Conservation (phyloP, 371 early-diverging fungal species). For the Mucor irregularis region DNA sequence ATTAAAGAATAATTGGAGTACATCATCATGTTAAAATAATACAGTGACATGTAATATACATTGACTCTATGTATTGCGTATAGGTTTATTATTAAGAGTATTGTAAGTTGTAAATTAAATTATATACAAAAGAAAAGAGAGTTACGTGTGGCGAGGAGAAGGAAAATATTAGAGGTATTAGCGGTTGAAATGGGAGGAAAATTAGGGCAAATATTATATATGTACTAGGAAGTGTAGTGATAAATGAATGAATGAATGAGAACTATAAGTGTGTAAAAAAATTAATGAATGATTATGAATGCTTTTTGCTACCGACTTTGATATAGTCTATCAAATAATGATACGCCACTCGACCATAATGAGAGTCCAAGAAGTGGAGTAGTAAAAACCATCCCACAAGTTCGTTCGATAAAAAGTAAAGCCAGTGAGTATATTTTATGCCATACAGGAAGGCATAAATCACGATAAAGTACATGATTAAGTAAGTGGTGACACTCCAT, state of each 20-base stretch:
- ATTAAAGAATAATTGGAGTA: too few relatives aligned
- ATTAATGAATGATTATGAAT: conserved; percentile 42
- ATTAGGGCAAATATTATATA: too few relatives aligned
- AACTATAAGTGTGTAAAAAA: not conserved
- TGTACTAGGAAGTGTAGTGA: not conserved
- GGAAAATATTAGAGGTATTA: too few relatives aligned
- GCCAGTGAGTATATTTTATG: conserved; percentile 50
- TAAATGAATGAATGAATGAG: not conserved
- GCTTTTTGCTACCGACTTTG: conserved; percentile 38
- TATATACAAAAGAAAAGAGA: too few relatives aligned
- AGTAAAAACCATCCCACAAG: conserved; percentile 45
- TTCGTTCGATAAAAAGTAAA: conserved; percentile 47
- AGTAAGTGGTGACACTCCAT: conserved; percentile 33
- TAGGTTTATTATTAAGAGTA: too few relatives aligned
- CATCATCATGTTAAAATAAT: too few relatives aligned
- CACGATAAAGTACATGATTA: conserved; percentile 33
- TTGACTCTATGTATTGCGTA: too few relatives aligned
- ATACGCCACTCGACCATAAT: conserved; percentile 29
- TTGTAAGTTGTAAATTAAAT: too few relatives aligned
- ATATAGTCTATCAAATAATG: conserved; percentile 39
- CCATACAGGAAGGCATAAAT: conserved; percentile 49
- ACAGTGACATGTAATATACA: too few relatives aligned
- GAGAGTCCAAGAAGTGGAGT: conserved; percentile 44
- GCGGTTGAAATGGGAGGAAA: too few relatives aligned
- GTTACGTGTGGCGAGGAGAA: too few relatives aligned